Percentiles rank a stretch among this genome's conserved stretches.
These are phyloP conservation scores for Parastagonospora avenae DNA, from an alignment of 2,329 filamentous ascomycete species.

Conservation along the genomic window DNA sequence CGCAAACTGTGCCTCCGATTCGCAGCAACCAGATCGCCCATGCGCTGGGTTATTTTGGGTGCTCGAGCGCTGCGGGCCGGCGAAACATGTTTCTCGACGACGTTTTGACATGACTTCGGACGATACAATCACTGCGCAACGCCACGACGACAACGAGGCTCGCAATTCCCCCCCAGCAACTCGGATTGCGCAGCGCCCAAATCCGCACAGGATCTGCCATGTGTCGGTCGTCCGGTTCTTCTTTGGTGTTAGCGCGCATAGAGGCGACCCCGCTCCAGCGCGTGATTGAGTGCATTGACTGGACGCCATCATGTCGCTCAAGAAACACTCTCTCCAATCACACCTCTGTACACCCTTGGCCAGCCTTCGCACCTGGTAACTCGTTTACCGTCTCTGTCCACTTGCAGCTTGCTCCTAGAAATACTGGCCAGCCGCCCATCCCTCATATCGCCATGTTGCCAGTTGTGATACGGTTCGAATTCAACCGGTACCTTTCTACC, in stretches of 20 bases:
- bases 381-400: conserved; percentile 25
- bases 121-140: neutral
- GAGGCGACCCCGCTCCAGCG: conserved; percentile 40
- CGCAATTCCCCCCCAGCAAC: neutral
- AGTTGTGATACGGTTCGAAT: conserved; percentile 27
- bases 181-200: conserved; percentile 3
- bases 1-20: conserved; percentile 28
- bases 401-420: conserved; percentile 32
- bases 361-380: conserved; percentile 30
- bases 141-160: neutral
- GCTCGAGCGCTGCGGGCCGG: conserved; percentile 11
- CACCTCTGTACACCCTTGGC: conserved; percentile 9
- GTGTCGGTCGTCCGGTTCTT: conserved; percentile 7
- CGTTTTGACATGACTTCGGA: neutral
- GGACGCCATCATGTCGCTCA: conserved; percentile 33
- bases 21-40: conserved; percentile 17
- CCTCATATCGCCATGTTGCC: conserved; percentile 34
- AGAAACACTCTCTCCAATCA: conserved; percentile 40
- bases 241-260: conserved; percentile 13
- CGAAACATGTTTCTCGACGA: conserved; percentile 19
- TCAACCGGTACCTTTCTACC: conserved; percentile 28
- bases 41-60: conserved; percentile 7
- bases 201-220: conserved; percentile 7
- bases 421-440: conserved; percentile 25
- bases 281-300: conserved; percentile 35